Evolutionary conservation across 129 eudicot species (phyloP).

Genomic region (Tagetes erecta): DNA sequence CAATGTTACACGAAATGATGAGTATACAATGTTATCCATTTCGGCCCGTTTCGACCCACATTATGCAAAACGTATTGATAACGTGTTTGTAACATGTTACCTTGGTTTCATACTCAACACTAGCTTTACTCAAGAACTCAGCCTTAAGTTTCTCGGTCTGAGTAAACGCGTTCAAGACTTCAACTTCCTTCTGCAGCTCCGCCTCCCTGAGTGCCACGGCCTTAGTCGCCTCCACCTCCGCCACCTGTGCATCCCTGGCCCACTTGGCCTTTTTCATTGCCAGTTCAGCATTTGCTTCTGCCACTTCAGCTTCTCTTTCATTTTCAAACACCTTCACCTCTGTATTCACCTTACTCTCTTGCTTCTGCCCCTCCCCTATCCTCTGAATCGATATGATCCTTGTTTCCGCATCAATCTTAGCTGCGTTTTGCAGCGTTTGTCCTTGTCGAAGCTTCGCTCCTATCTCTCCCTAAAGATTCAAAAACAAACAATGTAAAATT

Average conservation of each 20-base stretch:
- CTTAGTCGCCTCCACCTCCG: constrained; percentile 65
- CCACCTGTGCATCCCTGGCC: constrained; percentile 12
- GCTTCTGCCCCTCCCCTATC: too few relatives aligned
- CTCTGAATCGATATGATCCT: too few relatives aligned
- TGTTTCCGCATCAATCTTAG: too few relatives aligned
- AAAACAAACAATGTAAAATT: neutral
- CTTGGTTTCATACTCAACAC: constrained; percentile 74
- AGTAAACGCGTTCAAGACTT: constrained; percentile 64
- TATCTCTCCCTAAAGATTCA: constrained; percentile 58
- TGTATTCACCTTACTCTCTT: too few relatives aligned
- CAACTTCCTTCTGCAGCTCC: constrained; percentile 67
- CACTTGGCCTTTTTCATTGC: too few relatives aligned
- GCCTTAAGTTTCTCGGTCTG: constrained; percentile 69
- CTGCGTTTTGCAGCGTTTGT: too few relatives aligned
- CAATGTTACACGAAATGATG: too few relatives aligned
- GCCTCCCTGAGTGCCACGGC: constrained; percentile 63
- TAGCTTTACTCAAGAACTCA: constrained; percentile 62
- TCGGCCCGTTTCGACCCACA: too few relatives aligned
- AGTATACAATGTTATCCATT: too few relatives aligned
- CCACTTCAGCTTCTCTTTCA: too few relatives aligned
- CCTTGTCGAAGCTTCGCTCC: constrained; percentile 31
- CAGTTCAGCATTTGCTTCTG: too few relatives aligned
- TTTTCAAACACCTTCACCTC: constrained; percentile 34
- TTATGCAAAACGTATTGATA: too few relatives aligned
- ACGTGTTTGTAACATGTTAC: constrained; percentile 13